phyloP scores from a whole-genome alignment of 805 yeast genomes.

The Candida hispaniensis region DNA sequence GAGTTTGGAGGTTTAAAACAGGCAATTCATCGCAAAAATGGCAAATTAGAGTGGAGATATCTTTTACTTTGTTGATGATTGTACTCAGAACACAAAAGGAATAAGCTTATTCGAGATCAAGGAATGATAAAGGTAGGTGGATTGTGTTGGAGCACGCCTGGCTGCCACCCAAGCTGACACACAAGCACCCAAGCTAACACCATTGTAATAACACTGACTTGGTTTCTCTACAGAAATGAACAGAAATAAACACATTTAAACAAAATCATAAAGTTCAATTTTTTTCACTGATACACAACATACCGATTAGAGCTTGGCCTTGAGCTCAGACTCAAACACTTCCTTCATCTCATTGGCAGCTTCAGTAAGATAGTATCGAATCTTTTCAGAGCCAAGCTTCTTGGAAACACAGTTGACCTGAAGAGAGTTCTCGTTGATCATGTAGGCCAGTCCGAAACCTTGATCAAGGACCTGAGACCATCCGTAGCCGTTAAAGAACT shows the following conservation, averaged over 20 bases:
- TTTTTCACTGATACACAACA: slow-evolving; percentile 4
- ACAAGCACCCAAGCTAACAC: too few species aligned
- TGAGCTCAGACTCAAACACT: slow-evolving; percentile 36
- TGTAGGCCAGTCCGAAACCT: slow-evolving; percentile 90
- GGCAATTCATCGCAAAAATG: too few species aligned
- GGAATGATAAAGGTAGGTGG: too few species aligned
- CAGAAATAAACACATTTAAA: neutral
- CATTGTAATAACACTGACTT: too few species aligned
- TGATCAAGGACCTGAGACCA: slow-evolving; percentile 91
- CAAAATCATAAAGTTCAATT: slow-evolving; percentile 4
- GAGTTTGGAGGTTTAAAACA: too few species aligned
- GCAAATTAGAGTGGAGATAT: too few species aligned
- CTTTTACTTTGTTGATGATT: too few species aligned
- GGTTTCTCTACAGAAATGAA: too few species aligned
- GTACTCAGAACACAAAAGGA: too few species aligned
- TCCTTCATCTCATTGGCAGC: slow-evolving; percentile 76
- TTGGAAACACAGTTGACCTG: slow-evolving; percentile 76
- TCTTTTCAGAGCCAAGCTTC: slow-evolving; percentile 38
- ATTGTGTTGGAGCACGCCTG: too few species aligned
- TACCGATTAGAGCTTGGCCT: slow-evolving; percentile 29
- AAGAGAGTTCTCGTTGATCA: slow-evolving; percentile 75
- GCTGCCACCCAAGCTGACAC: too few species aligned
- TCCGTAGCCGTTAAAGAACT: slow-evolving; percentile 83
- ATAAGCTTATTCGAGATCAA: too few species aligned
- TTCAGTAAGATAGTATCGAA: slow-evolving; percentile 59